Evolutionary conservation across 2,329 filamentous ascomycete genomes (phyloP), one percentile per base, ranked within the genome.

Genomic region (Balansia obtecta): DNA sequence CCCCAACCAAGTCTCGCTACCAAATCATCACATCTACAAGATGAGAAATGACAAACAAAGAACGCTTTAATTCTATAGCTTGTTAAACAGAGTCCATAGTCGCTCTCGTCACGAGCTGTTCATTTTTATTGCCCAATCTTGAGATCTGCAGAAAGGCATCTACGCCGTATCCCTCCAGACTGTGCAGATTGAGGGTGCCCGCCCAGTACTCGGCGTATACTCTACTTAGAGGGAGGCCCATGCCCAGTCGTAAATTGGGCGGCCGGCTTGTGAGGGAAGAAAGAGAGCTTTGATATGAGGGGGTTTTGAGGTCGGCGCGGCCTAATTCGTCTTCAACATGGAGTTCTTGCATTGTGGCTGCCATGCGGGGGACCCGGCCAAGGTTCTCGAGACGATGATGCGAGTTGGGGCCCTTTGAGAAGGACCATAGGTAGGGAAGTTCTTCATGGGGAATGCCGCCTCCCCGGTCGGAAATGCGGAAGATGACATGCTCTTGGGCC

Each of bases 151-250:
- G 69, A 62, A 98, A 98, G 0, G 87, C 90, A 70, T 98, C 93
- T 7, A 94, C 88, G 13, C 93, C 93, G 64, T 96, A 97, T 0
- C 93, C 94, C 63, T 96, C 91, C 8, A 98, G 71, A 61, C 86
- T 96, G 64, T 97, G 91, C 52, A 97, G 68, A 60, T 95, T 86
- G 9, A 98, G 71, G 59, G 80, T 93, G 22, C 93, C 93, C 2
- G 93, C 93, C 93, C 93, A 98, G 67, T 97, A 97, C 67, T 97
- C 91, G 30, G 91, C 89, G 66, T 97, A 98, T 2, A 97, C 87
- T 54, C 88, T 80, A 60, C 90, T 95, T 69, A 98, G 83, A 0
- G 93, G 93, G 48, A 98, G 68, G 1, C 93, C 93, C 77, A 98
- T 95, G 4, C 93, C 93, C 1, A 98, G 75, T 11, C 88, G 80